Conservation (phyloP, 2,329 filamentous ascomycete genomes). For the Gyromitra esculenta region DNA sequence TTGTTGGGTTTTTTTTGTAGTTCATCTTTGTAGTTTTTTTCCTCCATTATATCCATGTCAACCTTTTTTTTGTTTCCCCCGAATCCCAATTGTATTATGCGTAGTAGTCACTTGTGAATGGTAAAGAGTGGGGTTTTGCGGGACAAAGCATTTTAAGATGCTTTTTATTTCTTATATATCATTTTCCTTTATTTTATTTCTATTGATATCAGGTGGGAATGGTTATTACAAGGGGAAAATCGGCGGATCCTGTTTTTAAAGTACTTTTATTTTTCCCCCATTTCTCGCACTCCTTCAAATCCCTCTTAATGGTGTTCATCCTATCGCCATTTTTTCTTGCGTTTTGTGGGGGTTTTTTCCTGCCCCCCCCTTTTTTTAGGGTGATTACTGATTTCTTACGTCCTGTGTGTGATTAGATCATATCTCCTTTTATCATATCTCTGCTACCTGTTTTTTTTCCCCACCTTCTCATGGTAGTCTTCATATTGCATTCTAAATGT, state of each 20-base stretch:
- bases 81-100: conserved; percentile 47
- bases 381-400: conserved; percentile 38
- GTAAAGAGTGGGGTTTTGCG: conserved; percentile 39
- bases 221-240: conserved; percentile 41
- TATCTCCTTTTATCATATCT: conserved; percentile 21
- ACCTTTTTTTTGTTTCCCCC: conserved; percentile 44
- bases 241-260: conserved; percentile 47
- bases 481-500: conserved; percentile 23
- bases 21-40: conserved; percentile 47
- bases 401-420: conserved; percentile 41
- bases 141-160: conserved; percentile 40
- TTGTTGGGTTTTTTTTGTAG: conserved; percentile 47
- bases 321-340: conserved; percentile 33
- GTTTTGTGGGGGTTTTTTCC: background rate
- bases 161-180: conserved; percentile 50
- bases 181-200: conserved; percentile 42
- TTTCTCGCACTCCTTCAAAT: conserved; percentile 34
- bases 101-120: conserved; percentile 44
- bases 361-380: conserved; percentile 20
- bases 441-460: conserved; percentile 8
- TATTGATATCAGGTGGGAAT: conserved; percentile 44
- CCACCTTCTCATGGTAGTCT: conserved; percentile 18
- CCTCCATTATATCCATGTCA: conserved; percentile 47
- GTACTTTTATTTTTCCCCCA: conserved; percentile 44
- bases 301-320: conserved; percentile 36